Conservation (phyloP, 768 basidiomycete genomes). For the Candolleomyces efflorescens region DNA sequence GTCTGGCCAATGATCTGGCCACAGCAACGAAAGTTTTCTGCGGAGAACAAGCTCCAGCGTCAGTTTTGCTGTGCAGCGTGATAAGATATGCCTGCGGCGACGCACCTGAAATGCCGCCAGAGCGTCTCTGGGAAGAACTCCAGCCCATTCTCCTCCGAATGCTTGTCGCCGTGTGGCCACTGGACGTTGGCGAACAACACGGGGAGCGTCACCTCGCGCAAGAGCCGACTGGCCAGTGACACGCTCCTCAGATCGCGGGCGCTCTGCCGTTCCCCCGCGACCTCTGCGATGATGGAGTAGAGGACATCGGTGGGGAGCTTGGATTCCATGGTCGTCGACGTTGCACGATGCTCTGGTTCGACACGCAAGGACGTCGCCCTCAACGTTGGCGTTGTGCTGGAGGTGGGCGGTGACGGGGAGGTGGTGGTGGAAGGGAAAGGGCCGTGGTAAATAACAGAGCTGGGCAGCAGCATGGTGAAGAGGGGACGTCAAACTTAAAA, state of each 20-base stretch:
- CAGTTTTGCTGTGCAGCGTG: background rate
- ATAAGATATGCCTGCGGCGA: background rate
- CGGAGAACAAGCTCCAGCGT: background rate
- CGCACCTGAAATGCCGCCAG: constrained; percentile 36
- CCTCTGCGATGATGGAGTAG: constrained; percentile 7
- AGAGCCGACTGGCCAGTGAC: constrained; percentile 1
- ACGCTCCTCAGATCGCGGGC: constrained; percentile 3
- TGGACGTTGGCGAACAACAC: constrained; percentile 30
- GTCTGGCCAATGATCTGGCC: constrained; percentile 45
- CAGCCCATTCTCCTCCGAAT: constrained; percentile 30
- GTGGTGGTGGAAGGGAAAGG: background rate
- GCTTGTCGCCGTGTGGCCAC: constrained; percentile 37
- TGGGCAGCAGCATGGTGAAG: background rate
- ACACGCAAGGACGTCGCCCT: background rate
- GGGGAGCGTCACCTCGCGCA: constrained; percentile 15
- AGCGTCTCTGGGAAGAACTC: constrained; percentile 35
- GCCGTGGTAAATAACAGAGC: background rate
- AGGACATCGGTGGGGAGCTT: constrained; percentile 7
- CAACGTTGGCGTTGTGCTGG: background rate
- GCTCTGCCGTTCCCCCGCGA: background rate
- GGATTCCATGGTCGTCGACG: background rate
- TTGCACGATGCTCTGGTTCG: background rate
- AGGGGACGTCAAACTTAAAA: constrained; percentile 8
- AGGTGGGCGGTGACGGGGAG: background rate
- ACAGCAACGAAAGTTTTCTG: constrained; percentile 33